These are phyloP conservation scores for Ambrosia artemisiifolia DNA, from an alignment of 129 eudicot genomes.

Conservation along the genomic window DNA sequence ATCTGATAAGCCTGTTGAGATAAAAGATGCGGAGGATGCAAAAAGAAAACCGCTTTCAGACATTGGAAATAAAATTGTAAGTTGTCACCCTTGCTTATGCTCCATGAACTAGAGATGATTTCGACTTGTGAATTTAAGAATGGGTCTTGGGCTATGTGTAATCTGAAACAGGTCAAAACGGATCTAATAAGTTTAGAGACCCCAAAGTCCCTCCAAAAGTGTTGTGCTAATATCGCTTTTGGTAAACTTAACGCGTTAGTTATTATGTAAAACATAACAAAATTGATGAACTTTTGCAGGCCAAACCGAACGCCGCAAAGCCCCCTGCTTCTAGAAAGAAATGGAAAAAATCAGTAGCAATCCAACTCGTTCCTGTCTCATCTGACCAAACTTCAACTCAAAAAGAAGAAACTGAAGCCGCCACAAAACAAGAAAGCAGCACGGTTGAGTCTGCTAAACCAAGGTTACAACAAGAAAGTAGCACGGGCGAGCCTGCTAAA, in stretches of 20 bases:
- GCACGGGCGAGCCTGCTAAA: slow-evolving; percentile 14
- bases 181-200: background rate
- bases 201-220: background rate
- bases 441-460: background rate
- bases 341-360: slow-evolving; percentile 60
- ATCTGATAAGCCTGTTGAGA: slow-evolving; percentile 48
- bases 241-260: no score
- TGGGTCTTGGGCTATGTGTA: background rate
- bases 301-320: slow-evolving; percentile 50
- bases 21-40: slow-evolving; percentile 30
- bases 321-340: slow-evolving; percentile 56
- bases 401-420: slow-evolving; percentile 38
- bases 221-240: background rate
- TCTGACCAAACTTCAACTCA: slow-evolving; percentile 39
- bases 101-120: no score
- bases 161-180: background rate
- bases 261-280: background rate
- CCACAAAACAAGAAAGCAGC: slow-evolving; percentile 39
- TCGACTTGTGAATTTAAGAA: background rate
- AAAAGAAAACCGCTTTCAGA: slow-evolving; percentile 81
- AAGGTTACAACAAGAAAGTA: no score
- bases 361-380: slow-evolving; percentile 63
- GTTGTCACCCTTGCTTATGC: background rate
- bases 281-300: slow-evolving; percentile 39
- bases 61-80: slow-evolving; percentile 75